phyloP scores from a whole-genome alignment of 2,329 filamentous ascomycete genomes.

The Cladorrhinum sp. region DNA sequence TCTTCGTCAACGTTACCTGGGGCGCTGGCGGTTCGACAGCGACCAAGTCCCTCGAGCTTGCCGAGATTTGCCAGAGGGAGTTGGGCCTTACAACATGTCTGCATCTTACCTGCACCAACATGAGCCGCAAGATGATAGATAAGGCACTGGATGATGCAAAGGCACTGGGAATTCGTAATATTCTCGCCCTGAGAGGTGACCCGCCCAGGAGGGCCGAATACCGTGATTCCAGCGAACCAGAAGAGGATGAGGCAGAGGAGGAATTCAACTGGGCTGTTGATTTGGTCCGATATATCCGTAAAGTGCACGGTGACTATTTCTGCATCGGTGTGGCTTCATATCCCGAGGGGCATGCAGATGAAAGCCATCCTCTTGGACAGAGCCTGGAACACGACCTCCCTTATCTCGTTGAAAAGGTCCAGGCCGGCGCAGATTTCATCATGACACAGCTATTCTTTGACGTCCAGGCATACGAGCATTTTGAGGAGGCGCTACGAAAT shows the following conservation, averaged over 20 bases:
- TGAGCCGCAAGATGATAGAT: constrained; percentile 83
- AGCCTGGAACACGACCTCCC: constrained; percentile 77
- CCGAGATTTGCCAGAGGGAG: constrained; percentile 91
- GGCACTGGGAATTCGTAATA: constrained; percentile 86
- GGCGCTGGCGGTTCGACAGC: constrained; percentile 92
- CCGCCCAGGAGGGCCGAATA: constrained; percentile 90
- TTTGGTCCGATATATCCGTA: constrained; percentile 82
- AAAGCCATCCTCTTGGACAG: constrained; percentile 72
- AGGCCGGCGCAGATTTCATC: constrained; percentile 92
- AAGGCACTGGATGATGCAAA: constrained; percentile 88
- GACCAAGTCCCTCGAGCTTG: constrained; percentile 85
- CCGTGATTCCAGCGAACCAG: constrained; percentile 57
- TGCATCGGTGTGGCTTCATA: constrained; percentile 94
- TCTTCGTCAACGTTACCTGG: constrained; percentile 98
- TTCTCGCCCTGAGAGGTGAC: constrained; percentile 86
- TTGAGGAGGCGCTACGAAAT: constrained; percentile 71
- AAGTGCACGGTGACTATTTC: constrained; percentile 88
- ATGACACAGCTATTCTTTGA: constrained; percentile 99
- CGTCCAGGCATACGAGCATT: constrained; percentile 73
- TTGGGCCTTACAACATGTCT: constrained; percentile 90
- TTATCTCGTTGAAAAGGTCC: constrained; percentile 83
- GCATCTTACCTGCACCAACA: constrained; percentile 96
- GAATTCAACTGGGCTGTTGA: constrained; percentile 89
- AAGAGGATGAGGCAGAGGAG: constrained; percentile 63
- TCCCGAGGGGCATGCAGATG: constrained; percentile 91